Base-by-base conservation (phyloP, 805 yeast genomes). In the Maudiozyma barnettii region DNA sequence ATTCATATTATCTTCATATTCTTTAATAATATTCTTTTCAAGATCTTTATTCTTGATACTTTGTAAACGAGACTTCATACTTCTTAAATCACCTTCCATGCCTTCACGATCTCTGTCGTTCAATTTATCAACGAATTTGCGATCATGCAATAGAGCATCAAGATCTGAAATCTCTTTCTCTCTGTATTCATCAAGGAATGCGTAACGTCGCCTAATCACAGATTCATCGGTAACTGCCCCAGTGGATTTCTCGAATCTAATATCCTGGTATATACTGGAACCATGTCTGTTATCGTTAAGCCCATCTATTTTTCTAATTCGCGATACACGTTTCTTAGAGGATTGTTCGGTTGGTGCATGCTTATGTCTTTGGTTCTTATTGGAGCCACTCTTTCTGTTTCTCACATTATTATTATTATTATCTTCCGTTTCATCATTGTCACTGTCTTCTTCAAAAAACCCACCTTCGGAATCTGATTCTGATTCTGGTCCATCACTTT, bases 311-410 rank as follows among this genome's bases (percentile, higher is more conserved):
- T 81, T 79, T 53, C 98, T 74, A 35, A 87, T 71, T 52, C 73
- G 71, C 0, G 87, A 70, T 0, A 84, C 95, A 16, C 81, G 83
- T 53, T 68, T 75, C 63, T 84, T 88, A 0, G 95, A 70, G 6
- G 93, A 83, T 22, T 77, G 59, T 59, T 86, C 97, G 2, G 79
- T 68, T 12, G 99, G 99, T 0, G 95, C 96, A 69, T 91, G 96
- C 61, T 90, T 91, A 52, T 66, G 73, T 55, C 71, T 76, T 54
- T 73, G 74, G 49, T 49, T 56, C 40, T 39, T 53, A 10, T 29
- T 18, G n/a, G 36, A 31, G 2, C 19, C 12, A 16, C 33, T 44
- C 6, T 41, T 38, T 10, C 30, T 41, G n/a, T 50, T 49, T 1
- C 23, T 7, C 13, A 22, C 14, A 3, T 35, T 20, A 22, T 35